These are phyloP conservation scores for Pistacia atlantica DNA, from an alignment of 345 rosid species.

Conservation along the genomic window DNA sequence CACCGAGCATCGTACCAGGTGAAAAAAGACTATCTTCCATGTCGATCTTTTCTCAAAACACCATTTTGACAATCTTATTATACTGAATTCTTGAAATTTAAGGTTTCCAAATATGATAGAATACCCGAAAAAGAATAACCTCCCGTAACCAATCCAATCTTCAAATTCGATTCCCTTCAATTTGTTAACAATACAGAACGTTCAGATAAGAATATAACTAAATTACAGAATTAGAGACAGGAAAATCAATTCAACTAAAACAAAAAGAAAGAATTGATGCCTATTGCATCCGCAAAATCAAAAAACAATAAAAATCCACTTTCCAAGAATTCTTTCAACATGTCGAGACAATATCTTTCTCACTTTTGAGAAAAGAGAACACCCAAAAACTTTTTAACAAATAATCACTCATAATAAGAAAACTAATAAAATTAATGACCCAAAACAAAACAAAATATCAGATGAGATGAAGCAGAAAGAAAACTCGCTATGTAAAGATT, in stretches of 20 bases:
- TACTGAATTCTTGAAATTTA: constrained; percentile 11
- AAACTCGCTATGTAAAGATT: constrained; percentile 41
- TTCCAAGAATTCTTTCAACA: constrained; percentile 35
- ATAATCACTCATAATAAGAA: not conserved
- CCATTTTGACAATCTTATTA: constrained; percentile 14
- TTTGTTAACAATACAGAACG: constrained; percentile 11
- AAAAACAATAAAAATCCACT: constrained; percentile 29
- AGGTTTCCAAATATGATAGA: constrained; percentile 8
- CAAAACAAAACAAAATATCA: not conserved
- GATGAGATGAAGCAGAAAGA: not conserved
- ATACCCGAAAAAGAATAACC: not conserved
- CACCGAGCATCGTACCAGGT: constrained; percentile 31
- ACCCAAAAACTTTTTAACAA: not conserved
- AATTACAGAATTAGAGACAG: constrained; percentile 3
- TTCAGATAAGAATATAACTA: constrained; percentile 17
- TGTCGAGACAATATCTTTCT: constrained; percentile 26
- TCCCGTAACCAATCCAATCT: constrained; percentile 20
- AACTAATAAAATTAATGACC: constrained; percentile 10
- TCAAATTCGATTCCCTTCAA: constrained; percentile 24
- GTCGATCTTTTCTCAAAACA: constrained; percentile 15
- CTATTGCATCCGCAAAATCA: not conserved
- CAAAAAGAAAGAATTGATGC: not conserved
- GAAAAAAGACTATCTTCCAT: constrained; percentile 68
- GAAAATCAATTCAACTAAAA: constrained; percentile 3
- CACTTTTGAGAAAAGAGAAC: constrained; percentile 27